phyloP scores from a whole-genome alignment of 441 rosid genomes.

The Metrosideros polymorpha region DNA sequence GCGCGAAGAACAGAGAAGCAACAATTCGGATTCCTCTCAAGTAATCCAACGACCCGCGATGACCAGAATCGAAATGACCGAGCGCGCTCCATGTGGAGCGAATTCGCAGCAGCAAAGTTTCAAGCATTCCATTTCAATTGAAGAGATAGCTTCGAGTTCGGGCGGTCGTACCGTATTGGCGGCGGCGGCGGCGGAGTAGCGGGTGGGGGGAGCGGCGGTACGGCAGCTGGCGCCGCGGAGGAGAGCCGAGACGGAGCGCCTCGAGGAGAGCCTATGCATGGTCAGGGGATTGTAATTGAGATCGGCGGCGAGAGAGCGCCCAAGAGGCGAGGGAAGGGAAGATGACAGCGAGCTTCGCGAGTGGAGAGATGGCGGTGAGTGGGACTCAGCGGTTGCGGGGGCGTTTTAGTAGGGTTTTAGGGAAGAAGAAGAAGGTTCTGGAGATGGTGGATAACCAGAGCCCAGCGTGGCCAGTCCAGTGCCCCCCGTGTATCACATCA shows the following conservation, averaged over 20 bases:
- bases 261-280: slow-evolving; percentile 55
- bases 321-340: not conserved
- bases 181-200: slow-evolving; percentile 19
- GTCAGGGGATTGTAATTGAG: not conserved
- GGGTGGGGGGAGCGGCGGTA: slow-evolving; percentile 21
- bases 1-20: not conserved
- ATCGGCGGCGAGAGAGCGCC: not conserved
- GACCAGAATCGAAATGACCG: not conserved
- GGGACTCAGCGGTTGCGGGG: too few relatives aligned
- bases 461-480: not conserved
- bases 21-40: not conserved
- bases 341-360: not conserved
- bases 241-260: slow-evolving; percentile 54
- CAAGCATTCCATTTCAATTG: not conserved
- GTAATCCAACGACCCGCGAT: too few relatives aligned
- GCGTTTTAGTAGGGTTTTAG: slow-evolving; percentile 59
- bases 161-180: slow-evolving; percentile 23
- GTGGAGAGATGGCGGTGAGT: not conserved
- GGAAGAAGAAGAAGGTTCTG: slow-evolving; percentile 44
- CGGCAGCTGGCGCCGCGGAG: slow-evolving; percentile 27
- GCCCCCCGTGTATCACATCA: not conserved
- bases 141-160: not conserved
- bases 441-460: slow-evolving; percentile 10
- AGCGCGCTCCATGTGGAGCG: not conserved
- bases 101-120: not conserved